Conservation (phyloP, 2,329 filamentous ascomycete species). For the Monosporascus sp. region DNA sequence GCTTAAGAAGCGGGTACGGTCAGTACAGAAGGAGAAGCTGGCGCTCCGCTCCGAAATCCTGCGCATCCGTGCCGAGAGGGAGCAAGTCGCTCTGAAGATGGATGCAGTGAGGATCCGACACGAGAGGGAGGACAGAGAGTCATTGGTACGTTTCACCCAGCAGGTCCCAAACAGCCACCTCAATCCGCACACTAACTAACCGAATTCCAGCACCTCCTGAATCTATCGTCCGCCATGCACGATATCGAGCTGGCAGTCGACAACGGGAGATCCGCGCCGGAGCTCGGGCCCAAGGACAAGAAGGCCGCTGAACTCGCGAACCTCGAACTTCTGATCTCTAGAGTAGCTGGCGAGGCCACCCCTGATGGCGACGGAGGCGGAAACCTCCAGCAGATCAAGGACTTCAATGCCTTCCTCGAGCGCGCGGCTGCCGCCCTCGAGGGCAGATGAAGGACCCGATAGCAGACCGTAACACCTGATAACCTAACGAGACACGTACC, state of each 20-base stretch:
- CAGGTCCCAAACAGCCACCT: slow-evolving; percentile 7
- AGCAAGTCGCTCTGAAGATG: slow-evolving; percentile 57
- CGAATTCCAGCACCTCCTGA: slow-evolving; percentile 36
- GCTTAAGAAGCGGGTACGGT: slow-evolving; percentile 51
- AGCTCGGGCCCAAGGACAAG: slow-evolving; percentile 38
- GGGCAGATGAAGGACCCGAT: slow-evolving; percentile 18
- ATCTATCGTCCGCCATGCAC: slow-evolving; percentile 54
- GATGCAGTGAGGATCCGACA: slow-evolving; percentile 57
- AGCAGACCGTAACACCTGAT: too few relatives aligned
- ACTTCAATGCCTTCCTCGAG: slow-evolving; percentile 61
- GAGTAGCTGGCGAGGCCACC: slow-evolving; percentile 48
- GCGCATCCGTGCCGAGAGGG: slow-evolving; percentile 51
- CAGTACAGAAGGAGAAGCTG: slow-evolving; percentile 52
- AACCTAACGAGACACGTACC: neutral
- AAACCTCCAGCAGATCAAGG: slow-evolving; percentile 48
- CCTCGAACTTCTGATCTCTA: slow-evolving; percentile 51
- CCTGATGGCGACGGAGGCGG: slow-evolving; percentile 44
- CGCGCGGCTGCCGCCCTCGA: slow-evolving; percentile 54
- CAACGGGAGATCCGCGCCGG: slow-evolving; percentile 42
- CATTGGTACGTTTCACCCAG: slow-evolving; percentile 36
- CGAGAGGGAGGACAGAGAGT: slow-evolving; percentile 46
- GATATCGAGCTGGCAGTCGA: slow-evolving; percentile 55
- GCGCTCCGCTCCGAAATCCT: slow-evolving; percentile 55
- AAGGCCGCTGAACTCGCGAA: slow-evolving; percentile 49
- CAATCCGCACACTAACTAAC: slow-evolving; percentile 3